phyloP scores from a whole-genome alignment of 768 basidiomycete species.

The Agaricus subrufescens region DNA sequence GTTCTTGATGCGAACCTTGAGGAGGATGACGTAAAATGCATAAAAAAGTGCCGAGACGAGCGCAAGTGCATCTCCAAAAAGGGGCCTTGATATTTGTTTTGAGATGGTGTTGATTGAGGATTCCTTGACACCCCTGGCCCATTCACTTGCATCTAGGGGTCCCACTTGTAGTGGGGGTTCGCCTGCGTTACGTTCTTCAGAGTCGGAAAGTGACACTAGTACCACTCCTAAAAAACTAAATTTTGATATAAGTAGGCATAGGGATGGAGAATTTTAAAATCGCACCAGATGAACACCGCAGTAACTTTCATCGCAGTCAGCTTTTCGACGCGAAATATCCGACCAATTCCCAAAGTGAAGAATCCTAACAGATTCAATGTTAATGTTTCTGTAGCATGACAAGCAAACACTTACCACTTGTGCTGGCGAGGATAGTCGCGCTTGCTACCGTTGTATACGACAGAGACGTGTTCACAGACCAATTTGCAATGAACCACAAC shows the following conservation, averaged over 20 bases:
- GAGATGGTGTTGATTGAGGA: conserved; percentile 25
- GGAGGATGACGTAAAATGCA: conserved; percentile 80
- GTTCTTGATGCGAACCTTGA: conserved; percentile 80
- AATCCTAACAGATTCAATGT: conserved; percentile 58
- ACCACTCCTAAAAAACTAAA: conserved; percentile 64
- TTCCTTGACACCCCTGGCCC: too few relatives aligned
- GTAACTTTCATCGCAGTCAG: conserved; percentile 67
- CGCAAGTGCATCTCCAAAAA: conserved; percentile 73
- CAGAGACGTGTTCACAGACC: conserved; percentile 80
- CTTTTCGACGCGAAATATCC: conserved; percentile 75
- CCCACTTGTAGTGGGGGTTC: conserved; percentile 16
- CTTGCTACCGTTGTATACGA: conserved; percentile 93
- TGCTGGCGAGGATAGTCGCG: conserved; percentile 83
- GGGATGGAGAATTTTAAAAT: neutral
- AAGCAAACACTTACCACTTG: conserved; percentile 60
- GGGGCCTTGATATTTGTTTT: conserved; percentile 1
- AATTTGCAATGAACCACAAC: conserved; percentile 94
- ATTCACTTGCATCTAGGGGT: neutral
- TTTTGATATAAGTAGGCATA: neutral
- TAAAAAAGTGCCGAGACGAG: conserved; percentile 86
- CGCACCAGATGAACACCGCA: conserved; percentile 78
- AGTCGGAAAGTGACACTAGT: conserved; percentile 88
- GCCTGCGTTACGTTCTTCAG: conserved; percentile 22
- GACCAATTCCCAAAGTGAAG: conserved; percentile 85
- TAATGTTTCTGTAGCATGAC: neutral